Base-by-base conservation (phyloP, 495 filamentous ascomycete genomes). In the Aspergillus haitiensis region DNA sequence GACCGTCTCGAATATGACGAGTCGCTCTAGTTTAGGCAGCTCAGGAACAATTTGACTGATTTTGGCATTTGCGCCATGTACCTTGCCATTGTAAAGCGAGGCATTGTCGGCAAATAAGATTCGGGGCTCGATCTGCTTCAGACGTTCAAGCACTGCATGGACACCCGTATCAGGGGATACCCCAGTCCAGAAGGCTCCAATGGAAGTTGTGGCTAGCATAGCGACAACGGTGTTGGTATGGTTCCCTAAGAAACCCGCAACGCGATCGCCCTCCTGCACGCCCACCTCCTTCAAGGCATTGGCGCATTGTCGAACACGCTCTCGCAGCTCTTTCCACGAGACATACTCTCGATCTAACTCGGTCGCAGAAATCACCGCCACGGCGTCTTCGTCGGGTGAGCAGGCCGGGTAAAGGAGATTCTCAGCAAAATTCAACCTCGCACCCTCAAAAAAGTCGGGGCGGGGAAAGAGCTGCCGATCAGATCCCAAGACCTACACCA, bases 151-250 rank as follows among this genome's bases (percentile, higher is more conserved):
- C 5, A 96, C 91, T 6, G 86, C 87, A 65, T 86, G 83, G 6
- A 86, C 81, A n/a, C 91, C 91, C 34, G 84, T 92, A 69, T 95
- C 91, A 0, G 90, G 89, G 62, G 88, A 93, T 46, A 95, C 87
- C 2, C 89, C 90, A 1, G 92, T 93, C 92, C 92, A 97, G 44
- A 93, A 83, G n/a, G 88, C 91, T 16, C 92, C 92, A 11, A 96
- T 72, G 3, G 89, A 84, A 4, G 90, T 84, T 10, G 89, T 81
- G 12, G 90, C 88, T 36, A 97, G 81, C 86, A 96, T 91, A 11
- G 88, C 89, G n/a, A 96, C 84, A 10, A 97, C 77, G 0, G 92
- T 86, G 64, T 93, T 87, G 11, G 81, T 80, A 67, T 96, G 92
- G 68, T 97, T 97, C 5, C 90, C 92, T 27, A 96, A 84, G 64